phyloP scores from a whole-genome alignment of 2,329 filamentous ascomycete species.

The Pseudogymnoascus sp. region DNA sequence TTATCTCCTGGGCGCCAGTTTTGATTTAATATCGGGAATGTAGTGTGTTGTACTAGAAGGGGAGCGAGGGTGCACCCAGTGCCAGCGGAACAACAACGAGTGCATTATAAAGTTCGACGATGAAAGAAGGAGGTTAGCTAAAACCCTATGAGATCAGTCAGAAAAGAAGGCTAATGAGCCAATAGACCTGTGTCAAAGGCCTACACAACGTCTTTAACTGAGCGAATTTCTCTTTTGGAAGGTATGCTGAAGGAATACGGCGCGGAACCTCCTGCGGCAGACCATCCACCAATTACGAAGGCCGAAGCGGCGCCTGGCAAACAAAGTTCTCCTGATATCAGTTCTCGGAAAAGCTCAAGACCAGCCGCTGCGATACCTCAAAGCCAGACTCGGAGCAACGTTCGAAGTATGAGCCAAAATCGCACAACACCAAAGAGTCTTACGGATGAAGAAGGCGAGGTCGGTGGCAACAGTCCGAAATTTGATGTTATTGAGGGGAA shows the following conservation, averaged over 20 bases:
- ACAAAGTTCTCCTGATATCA: conserved; percentile 17
- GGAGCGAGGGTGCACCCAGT: conserved; percentile 43
- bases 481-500: conserved; percentile 9
- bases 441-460: conserved; percentile 16
- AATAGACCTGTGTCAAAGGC: conserved; percentile 47
- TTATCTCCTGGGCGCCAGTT: not conserved
- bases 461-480: conserved; percentile 4
- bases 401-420: not conserved
- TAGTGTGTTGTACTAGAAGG: conserved; percentile 47
- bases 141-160: not conserved
- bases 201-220: conserved; percentile 49
- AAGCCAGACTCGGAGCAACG: no score
- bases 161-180: conserved; percentile 11
- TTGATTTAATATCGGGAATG: conserved; percentile 19
- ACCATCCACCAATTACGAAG: conserved; percentile 45
- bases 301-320: conserved; percentile 29
- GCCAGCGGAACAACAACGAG: conserved; percentile 40
- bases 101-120: conserved; percentile 52
- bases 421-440: conserved; percentile 16
- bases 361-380: conserved; percentile 1
- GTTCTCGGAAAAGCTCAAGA: not conserved
- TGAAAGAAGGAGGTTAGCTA: conserved; percentile 42
- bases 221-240: conserved; percentile 44
- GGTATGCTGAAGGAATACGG: conserved; percentile 42
- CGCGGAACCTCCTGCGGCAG: conserved; percentile 40